These are phyloP conservation scores for Eimeria necatrix DNA, from an alignment of 169 alveolate genomes.

Conservation along the genomic window DNA sequence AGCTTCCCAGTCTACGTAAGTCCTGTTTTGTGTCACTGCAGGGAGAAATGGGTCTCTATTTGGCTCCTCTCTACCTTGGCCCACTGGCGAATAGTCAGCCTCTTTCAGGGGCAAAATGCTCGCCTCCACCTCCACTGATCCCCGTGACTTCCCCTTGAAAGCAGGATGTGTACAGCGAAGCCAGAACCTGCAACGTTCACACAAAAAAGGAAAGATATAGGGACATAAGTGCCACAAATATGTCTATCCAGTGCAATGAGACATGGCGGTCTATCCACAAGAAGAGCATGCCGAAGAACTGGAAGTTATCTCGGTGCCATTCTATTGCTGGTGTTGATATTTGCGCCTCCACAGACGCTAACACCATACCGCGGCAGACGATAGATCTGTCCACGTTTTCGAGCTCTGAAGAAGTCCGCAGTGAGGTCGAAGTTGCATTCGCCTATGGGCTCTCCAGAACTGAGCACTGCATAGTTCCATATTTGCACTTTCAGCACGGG, in stretches of 20 bases:
- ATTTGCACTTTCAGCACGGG: conserved; percentile 92
- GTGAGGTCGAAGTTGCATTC: conserved; percentile 91
- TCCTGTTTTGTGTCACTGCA: conserved; percentile 92
- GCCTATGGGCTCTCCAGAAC: conserved; percentile 90
- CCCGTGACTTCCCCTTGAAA: conserved; percentile 88
- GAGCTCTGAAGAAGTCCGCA: conserved; percentile 89
- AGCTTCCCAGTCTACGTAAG: conserved; percentile 94
- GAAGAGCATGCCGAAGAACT: too few relatives aligned
- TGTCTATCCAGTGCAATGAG: background rate
- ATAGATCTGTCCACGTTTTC: conserved; percentile 87
- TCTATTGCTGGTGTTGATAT: too few relatives aligned
- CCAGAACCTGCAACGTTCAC: conserved; percentile 84
- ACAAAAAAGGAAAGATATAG: background rate
- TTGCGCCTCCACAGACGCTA: too few relatives aligned
- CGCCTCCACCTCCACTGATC: conserved; percentile 92
- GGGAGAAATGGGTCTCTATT: conserved; percentile 93
- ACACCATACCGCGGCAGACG: conserved; percentile 85
- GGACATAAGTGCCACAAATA: background rate
- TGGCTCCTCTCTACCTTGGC: conserved; percentile 95
- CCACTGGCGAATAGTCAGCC: conserved; percentile 92
- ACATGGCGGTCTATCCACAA: too few relatives aligned
- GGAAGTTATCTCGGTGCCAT: too few relatives aligned
- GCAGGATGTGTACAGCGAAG: conserved; percentile 90
- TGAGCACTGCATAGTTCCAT: conserved; percentile 86
- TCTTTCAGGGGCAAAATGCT: conserved; percentile 90